phyloP scores from a whole-genome alignment of 169 alveolate genomes.

The Plasmodium gallinaceum region DNA sequence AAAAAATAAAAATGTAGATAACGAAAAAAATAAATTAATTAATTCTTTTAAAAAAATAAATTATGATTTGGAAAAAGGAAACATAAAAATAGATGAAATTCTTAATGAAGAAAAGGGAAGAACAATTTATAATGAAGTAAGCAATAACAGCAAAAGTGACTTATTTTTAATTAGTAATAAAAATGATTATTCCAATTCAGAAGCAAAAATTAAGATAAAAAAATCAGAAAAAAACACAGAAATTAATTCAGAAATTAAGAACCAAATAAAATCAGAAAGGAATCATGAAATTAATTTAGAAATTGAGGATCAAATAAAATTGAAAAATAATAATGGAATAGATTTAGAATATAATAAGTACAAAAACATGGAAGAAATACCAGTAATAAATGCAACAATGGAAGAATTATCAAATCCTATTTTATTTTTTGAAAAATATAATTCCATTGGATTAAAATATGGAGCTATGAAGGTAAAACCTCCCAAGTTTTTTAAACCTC shows the following conservation, averaged over 20 bases:
- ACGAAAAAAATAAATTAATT: neutral
- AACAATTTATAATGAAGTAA: neutral
- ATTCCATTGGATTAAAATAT: slow-evolving; percentile 81
- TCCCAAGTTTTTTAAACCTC: slow-evolving; percentile 85
- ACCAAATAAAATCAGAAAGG: no score
- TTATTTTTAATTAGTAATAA: no score
- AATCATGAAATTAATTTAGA: no score
- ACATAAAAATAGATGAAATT: slow-evolving; percentile 8
- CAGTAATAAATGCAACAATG: slow-evolving; percentile 82
- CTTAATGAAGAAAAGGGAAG: neutral
- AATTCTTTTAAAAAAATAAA: neutral
- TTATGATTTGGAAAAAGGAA: slow-evolving; percentile 10
- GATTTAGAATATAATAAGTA: neutral
- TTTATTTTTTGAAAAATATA: slow-evolving; percentile 78
- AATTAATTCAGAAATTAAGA: no score
- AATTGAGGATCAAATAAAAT: no score
- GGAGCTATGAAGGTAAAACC: slow-evolving; percentile 90
- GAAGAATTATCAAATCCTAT: slow-evolving; percentile 85
- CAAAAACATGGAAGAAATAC: slow-evolving; percentile 76
- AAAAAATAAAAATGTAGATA: slow-evolving; percentile 7
- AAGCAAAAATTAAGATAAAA: no score
- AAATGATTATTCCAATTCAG: no score
- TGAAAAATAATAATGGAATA: no score
- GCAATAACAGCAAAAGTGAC: no score
- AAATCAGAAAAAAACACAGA: no score